Evolutionary conservation across 2,329 filamentous ascomycete genomes (phyloP), one percentile per base, ranked within the genome.

Genomic region (Plenodomus lindquistii): DNA sequence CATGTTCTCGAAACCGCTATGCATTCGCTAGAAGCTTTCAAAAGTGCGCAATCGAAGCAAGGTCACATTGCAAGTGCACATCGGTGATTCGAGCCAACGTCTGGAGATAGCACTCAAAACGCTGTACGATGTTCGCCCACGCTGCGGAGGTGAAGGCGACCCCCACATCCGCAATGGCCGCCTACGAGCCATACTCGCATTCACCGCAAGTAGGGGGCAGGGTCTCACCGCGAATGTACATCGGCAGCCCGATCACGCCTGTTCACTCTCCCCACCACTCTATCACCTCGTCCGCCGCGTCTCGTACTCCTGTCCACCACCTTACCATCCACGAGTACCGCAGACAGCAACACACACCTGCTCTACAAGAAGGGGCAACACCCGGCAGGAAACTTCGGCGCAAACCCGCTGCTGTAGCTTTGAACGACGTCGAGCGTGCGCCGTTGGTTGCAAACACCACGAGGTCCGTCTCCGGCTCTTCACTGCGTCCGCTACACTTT

Each of bases 301-400:
- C 67, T 5, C 65, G 65, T 19, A 66, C 66, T 27, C 66, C 69
- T 4, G 35, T 69, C 17, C 70, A 70, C 37, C 58, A 63, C 2
- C 59, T 74, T n/a, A 65, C 71, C 18, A 58, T 74, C 17, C 71
- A 72, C 60, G 69, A 73, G 47, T 74, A 73, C 46, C 70, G 72
- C 47, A 70, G 68, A 48, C 69, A 70, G 54, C 69, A 72, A 42
- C 57, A 63, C 31, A 67, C 67, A 39, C 69, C 72, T 6, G 59
- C 53, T n/a, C 57, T 62, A 35, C 61, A 60, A 31, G 54, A 61
- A 13, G 59, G 51, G 11, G 64, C 67, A 13, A 63, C 66, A 34
- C 46, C 56, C n/a, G 65, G 66, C 36, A 72, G 62, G 49, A 64
- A 66, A 17, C 58, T 74, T 31, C 66, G 67, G 48, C 66, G 72